A percentile compares a stretch with the other conserved stretches of the same genome.
Evolutionary conservation across 1,139 yeast genomes (phyloP).

Genomic region (Geotrichum histeridarum): DNA sequence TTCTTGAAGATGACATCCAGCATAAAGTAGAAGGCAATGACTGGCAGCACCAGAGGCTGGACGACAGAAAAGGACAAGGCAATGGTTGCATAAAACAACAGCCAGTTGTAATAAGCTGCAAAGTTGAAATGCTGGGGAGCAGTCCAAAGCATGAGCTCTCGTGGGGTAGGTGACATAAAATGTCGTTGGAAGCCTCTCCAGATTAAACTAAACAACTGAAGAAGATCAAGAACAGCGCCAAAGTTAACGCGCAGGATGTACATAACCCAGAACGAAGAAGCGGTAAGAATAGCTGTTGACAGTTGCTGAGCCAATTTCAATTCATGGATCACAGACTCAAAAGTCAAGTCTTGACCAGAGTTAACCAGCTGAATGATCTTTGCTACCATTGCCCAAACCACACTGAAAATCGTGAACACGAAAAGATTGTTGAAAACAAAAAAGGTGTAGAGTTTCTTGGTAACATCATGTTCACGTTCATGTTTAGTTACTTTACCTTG

Average conservation of each 20-base stretch:
- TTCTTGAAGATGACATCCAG: conserved; percentile 37
- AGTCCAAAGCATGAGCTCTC: conserved; percentile 36
- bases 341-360: conserved; percentile 24
- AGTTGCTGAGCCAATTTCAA: conserved; percentile 35
- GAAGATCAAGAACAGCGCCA: conserved; percentile 35
- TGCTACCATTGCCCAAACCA: conserved; percentile 39
- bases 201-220: conserved; percentile 34
- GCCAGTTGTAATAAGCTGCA: conserved; percentile 38
- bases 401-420: conserved; percentile 40
- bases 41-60: conserved; percentile 40
- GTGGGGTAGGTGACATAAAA: conserved; percentile 38
- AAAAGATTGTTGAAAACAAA: conserved; percentile 41
- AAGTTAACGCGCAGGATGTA: conserved; percentile 38
- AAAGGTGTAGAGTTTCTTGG: conserved; percentile 38
- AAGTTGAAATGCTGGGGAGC: conserved; percentile 39
- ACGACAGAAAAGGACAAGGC: conserved; percentile 40
- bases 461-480: conserved; percentile 40
- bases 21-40: conserved; percentile 34
- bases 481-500: conserved; percentile 40
- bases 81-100: conserved; percentile 39
- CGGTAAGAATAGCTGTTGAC: conserved; percentile 38
- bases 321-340: conserved; percentile 26
- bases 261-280: conserved; percentile 44
- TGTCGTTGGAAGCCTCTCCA: conserved; percentile 31
- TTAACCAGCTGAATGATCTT: conserved; percentile 32